A percentile compares a stretch with the other conserved stretches of the same genome.
phyloP scores from a whole-genome alignment of 202 grass and related monocot genomes.

The Bolboschoenoplectus hybrid region DNA sequence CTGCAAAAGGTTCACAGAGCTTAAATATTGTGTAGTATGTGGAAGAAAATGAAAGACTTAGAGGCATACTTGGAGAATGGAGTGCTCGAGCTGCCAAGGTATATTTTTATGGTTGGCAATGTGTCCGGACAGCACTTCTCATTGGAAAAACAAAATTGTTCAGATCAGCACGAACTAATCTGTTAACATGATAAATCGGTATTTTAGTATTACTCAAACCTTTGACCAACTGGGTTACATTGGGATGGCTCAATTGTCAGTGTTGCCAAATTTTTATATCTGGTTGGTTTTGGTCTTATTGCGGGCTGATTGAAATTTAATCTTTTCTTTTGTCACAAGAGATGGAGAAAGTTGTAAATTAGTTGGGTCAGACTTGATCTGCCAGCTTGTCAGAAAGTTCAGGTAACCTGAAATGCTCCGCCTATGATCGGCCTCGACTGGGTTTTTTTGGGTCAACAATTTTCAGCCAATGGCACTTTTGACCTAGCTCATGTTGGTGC shows the following conservation, averaged over 20 bases:
- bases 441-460: neutral
- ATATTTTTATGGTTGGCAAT: conserved; percentile 17
- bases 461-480: conserved; percentile 6
- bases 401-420: neutral
- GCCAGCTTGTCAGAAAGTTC: no score
- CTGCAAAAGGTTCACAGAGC: conserved; percentile 17
- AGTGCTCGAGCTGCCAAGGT: conserved; percentile 97
- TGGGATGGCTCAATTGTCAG: neutral
- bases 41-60: conserved; percentile 96
- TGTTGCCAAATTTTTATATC: neutral
- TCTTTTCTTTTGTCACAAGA: neutral
- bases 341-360: neutral
- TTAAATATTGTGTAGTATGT: conserved; percentile 63
- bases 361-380: neutral
- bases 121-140: neutral
- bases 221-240: neutral
- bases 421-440: no score
- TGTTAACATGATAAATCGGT: neutral
- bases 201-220: neutral
- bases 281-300: neutral
- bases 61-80: conserved; percentile 98
- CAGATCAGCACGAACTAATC: neutral
- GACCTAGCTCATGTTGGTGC: neutral
- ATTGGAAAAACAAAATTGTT: neutral
- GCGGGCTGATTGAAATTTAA: neutral